These are phyloP conservation scores for Aspergillus fumigatus DNA, from an alignment of 2,329 filamentous ascomycete genomes.

Conservation along the genomic window DNA sequence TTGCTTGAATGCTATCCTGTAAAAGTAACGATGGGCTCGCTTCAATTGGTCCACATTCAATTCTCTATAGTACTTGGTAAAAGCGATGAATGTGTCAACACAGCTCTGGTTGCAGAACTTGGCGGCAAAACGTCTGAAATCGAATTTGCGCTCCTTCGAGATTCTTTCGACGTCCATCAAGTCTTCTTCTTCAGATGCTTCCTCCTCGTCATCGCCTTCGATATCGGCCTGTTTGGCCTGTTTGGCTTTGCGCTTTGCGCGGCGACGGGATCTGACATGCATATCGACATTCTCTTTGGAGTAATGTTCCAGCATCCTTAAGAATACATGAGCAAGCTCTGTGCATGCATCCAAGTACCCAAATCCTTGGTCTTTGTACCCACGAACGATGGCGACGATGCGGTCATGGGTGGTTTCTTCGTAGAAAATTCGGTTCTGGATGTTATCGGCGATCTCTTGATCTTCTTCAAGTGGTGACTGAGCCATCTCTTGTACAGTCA, in stretches of 20 bases:
- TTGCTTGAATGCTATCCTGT: conserved; percentile 90
- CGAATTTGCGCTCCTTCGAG: conserved; percentile 83
- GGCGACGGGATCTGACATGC: conserved; percentile 78
- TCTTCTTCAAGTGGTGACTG: conserved; percentile 84
- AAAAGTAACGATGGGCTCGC: conserved; percentile 88
- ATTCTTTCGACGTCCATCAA: conserved; percentile 64
- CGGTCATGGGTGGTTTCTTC: conserved; percentile 91
- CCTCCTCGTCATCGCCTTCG: conserved; percentile 50
- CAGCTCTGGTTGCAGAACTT: conserved; percentile 81
- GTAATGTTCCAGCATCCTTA: conserved; percentile 87
- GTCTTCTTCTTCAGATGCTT: conserved; percentile 67
- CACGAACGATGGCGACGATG: conserved; percentile 71
- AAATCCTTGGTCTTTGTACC: conserved; percentile 92
- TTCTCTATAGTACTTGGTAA: conserved; percentile 76
- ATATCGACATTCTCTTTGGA: conserved; percentile 93
- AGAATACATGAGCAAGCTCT: conserved; percentile 84
- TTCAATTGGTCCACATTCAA: conserved; percentile 77
- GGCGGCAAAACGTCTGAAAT: conserved; percentile 77
- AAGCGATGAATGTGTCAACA: conserved; percentile 81
- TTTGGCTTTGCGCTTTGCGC: conserved; percentile 66
- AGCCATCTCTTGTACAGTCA: conserved; percentile 90
- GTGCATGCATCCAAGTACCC: conserved; percentile 90
- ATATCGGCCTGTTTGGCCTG: conserved; percentile 36
- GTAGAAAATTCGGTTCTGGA: conserved; percentile 95
- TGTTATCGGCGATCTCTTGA: conserved; percentile 96